Evolutionary conservation across 2,329 filamentous ascomycete genomes (phyloP).

Genomic region (Paraphoma chrysanthemicola): DNA sequence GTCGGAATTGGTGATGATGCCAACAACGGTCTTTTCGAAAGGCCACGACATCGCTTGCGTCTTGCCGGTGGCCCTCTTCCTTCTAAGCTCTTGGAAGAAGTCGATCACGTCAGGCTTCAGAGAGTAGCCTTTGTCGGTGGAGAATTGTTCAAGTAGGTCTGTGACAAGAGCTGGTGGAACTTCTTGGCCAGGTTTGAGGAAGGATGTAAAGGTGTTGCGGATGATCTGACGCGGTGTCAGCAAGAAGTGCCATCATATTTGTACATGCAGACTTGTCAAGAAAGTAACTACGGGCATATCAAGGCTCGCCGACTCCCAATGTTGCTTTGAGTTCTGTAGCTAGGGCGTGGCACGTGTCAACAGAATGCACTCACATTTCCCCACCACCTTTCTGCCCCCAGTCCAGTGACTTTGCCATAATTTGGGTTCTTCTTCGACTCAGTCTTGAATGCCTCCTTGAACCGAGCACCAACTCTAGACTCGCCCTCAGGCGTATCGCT

Average conservation of each 20-base stretch:
- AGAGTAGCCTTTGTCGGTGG: conserved; percentile 60
- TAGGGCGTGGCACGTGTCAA: background rate
- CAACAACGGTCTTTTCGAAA: conserved; percentile 56
- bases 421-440: conserved; percentile 61
- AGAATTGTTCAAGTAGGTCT: conserved; percentile 61
- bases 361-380: conserved; percentile 55
- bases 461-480: conserved; percentile 36
- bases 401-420: conserved; percentile 62
- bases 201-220: conserved; percentile 52
- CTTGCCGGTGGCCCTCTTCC: conserved; percentile 3
- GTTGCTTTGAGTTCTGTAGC: background rate
- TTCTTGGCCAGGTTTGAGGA: conserved; percentile 33
- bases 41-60: conserved; percentile 28
- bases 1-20: conserved; percentile 70
- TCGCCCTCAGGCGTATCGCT: conserved; percentile 43
- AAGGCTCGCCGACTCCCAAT: too few relatives aligned
- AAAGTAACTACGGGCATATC: too few relatives aligned
- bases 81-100: conserved; percentile 54
- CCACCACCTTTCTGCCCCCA: conserved; percentile 66
- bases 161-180: conserved; percentile 57
- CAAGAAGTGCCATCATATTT: background rate
- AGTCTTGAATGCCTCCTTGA: conserved; percentile 56
- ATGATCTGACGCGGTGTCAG: conserved; percentile 58
- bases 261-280: background rate
- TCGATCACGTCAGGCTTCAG: conserved; percentile 56